Evolutionary conservation across 208 protist species (phyloP).

Genomic region (Trichomonas vaginalis): DNA sequence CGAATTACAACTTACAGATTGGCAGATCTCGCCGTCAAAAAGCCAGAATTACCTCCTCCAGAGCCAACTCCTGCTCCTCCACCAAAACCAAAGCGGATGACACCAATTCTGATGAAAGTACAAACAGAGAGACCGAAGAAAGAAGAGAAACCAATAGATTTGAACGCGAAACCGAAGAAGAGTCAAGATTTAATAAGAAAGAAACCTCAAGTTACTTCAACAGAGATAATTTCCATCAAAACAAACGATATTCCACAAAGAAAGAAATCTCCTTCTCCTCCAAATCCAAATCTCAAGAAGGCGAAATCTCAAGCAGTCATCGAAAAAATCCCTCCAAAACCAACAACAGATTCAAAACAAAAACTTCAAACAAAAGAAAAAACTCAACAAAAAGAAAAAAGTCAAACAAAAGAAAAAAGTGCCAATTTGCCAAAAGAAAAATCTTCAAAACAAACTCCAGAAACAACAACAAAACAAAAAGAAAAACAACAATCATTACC

Average conservation of each 20-base stretch:
- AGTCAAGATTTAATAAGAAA: background rate
- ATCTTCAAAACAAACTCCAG: too few relatives aligned
- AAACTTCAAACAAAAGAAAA: background rate
- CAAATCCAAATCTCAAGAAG: too few relatives aligned
- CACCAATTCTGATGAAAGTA: background rate
- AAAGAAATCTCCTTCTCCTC: too few relatives aligned
- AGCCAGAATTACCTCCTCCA: background rate
- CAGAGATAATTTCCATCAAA: background rate
- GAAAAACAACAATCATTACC: background rate
- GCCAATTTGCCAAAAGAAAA: background rate
- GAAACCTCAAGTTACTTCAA: background rate
- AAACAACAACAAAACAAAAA: background rate
- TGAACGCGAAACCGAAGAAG: background rate
- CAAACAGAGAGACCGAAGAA: background rate
- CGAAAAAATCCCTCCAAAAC: too few relatives aligned
- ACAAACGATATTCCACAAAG: background rate
- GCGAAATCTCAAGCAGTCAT: too few relatives aligned
- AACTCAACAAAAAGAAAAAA: background rate
- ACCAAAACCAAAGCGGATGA: background rate
- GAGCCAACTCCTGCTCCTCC: background rate
- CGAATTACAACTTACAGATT: background rate
- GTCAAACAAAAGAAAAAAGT: background rate
- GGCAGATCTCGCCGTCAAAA: background rate
- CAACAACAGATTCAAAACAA: background rate
- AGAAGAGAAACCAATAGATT: background rate